Base-by-base conservation (phyloP, 1,284 basidiomycete species). In the Somion occarium region DNA sequence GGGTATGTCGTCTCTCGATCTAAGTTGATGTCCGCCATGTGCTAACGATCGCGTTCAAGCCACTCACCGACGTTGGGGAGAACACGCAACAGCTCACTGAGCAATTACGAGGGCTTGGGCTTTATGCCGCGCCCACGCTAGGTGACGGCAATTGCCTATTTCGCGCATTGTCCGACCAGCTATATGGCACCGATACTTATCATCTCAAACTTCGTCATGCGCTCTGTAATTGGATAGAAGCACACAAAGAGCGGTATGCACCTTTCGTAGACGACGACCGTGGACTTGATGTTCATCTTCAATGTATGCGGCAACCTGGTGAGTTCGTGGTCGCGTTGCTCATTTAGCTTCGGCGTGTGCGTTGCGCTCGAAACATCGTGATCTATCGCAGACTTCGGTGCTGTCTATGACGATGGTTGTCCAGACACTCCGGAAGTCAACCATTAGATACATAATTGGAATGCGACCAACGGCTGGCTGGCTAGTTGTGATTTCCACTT, bases 101-200 rank as follows among this genome's bases (percentile, higher is more conserved):
- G 52, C 88, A 91, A 67, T 79, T 93, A 27, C 78, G 81, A 45
- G 75, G 80, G 5, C 70, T 90, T 44, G 89, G 89, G 3, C 73
- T 92, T 23, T 92, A 92, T 65, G 84, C 88, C 34, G 87, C 87
- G 13, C 74, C 81, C 56, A 90, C 86, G 30, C 67, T 90, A 42
- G 91, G 90, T 44, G 91, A 93, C 67, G 91, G 91, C 46, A 93
- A 93, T 69, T 93, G 91, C 69, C 79, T 93, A 51, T 93, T 93
- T 67, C 84, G 90, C 46, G 85, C 88, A 1, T 73, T 91, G 50
- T 83, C 83, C 46, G 87, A 90, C 68, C 88, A 96, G 68, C 74
- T 93, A 24, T 85, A 88, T 61, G 93, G 93, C 51, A 77, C 84
- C 2, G 82, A 86, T 9, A 76, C 80, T 24, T 73, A 79, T 52